Percentiles rank a stretch among this genome's conserved stretches.
Conservation (phyloP, 768 basidiomycete genomes). For the Chiua virens region DNA sequence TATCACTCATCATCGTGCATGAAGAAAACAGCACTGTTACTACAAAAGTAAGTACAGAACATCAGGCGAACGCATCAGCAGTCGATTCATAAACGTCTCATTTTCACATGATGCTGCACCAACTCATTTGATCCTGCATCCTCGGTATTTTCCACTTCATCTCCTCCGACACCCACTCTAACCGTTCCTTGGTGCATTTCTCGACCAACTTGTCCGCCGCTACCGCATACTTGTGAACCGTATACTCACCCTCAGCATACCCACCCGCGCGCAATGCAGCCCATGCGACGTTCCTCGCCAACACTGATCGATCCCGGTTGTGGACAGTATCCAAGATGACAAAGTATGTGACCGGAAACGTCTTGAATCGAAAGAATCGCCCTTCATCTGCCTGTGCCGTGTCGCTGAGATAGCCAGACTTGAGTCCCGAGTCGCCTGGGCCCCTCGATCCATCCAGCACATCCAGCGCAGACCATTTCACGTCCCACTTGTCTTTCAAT, state of each 20-base stretch:
- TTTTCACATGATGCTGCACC: not conserved
- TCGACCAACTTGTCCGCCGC: slow-evolving; percentile 19
- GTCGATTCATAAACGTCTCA: too few relatives aligned
- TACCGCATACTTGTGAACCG: slow-evolving; percentile 8
- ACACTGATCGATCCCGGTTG: not conserved
- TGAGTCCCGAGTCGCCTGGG: too few relatives aligned
- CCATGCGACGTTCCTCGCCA: slow-evolving; percentile 8
- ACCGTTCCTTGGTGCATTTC: slow-evolving; percentile 12
- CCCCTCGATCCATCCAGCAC: slow-evolving; percentile 7
- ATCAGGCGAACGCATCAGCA: too few relatives aligned
- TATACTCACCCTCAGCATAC: too few relatives aligned
- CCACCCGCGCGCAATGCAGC: slow-evolving; percentile 27
- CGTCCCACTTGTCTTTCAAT: too few relatives aligned
- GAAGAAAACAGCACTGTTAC: too few relatives aligned
- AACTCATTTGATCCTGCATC: not conserved
- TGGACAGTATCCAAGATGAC: slow-evolving; percentile 6
- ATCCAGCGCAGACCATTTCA: too few relatives aligned
- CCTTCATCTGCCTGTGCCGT: not conserved
- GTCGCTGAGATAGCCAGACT: slow-evolving; percentile 11
- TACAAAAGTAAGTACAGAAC: too few relatives aligned
- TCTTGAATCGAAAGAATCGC: too few relatives aligned
- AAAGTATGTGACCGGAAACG: slow-evolving; percentile 19
- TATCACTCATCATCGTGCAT: too few relatives aligned
- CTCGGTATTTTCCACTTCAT: slow-evolving; percentile 3
- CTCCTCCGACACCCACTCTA: slow-evolving; percentile 15